These are phyloP conservation scores for Triglochin maritima DNA, from an alignment of 106 monocot species.

Conservation along the genomic window DNA sequence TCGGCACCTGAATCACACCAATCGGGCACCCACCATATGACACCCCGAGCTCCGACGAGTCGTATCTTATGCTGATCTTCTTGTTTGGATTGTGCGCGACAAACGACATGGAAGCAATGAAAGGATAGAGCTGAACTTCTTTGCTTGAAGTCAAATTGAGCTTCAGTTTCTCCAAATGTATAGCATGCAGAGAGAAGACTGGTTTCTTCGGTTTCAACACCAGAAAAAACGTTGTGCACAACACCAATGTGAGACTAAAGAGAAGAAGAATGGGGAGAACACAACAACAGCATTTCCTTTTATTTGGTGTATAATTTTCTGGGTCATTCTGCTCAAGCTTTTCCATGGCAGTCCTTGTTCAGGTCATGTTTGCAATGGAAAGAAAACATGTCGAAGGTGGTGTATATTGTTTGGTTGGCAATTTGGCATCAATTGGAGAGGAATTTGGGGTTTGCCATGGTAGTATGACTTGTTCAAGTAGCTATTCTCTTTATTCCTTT, in stretches of 20 bases:
- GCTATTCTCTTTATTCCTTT: constrained; percentile 39
- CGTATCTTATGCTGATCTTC: constrained; percentile 38
- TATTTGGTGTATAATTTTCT: background rate
- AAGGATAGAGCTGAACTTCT: constrained; percentile 8
- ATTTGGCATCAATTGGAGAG: background rate
- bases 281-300: constrained; percentile 23
- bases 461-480: constrained; percentile 22
- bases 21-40: constrained; percentile 14
- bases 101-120: constrained; percentile 28
- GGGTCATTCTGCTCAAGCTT: background rate
- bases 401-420: background rate
- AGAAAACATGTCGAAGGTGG: too few species aligned
- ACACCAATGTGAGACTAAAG: constrained; percentile 4
- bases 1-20: constrained; percentile 31
- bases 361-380: background rate
- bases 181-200: constrained; percentile 36
- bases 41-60: constrained; percentile 26
- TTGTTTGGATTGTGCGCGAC: constrained; percentile 39
- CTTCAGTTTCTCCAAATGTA: constrained; percentile 31
- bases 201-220: constrained; percentile 53
- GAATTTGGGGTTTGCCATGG: constrained; percentile 16
- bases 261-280: constrained; percentile 13
- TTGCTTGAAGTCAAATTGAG: constrained; percentile 18
- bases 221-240: constrained; percentile 17
- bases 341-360: constrained; percentile 2